These are phyloP conservation scores for Hansenula sp. DNA, from an alignment of 1,139 yeast genomes.

Conservation along the genomic window DNA sequence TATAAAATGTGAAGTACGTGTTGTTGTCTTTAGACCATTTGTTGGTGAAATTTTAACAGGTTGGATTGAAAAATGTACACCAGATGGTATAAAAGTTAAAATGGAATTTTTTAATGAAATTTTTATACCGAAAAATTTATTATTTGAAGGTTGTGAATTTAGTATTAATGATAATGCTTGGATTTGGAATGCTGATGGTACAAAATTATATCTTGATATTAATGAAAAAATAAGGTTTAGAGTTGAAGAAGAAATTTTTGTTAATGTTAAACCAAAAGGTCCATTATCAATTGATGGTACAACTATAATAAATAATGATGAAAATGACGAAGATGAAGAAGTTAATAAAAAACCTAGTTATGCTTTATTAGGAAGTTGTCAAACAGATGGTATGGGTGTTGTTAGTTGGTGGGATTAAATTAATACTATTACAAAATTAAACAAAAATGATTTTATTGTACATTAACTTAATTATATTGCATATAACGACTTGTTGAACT, in stretches of 20 bases:
- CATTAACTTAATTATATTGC: slow-evolving; percentile 71
- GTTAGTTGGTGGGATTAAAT: slow-evolving; percentile 88
- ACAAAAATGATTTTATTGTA: neutral
- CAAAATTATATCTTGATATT: slow-evolving; percentile 74
- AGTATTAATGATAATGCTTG: slow-evolving; percentile 82
- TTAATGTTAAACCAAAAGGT: slow-evolving; percentile 72
- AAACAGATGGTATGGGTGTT: slow-evolving; percentile 94
- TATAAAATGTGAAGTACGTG: slow-evolving; percentile 69
- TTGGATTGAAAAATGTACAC: slow-evolving; percentile 83
- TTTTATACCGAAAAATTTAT: slow-evolving; percentile 73
- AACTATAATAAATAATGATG: slow-evolving; percentile 17
- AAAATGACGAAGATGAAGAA: slow-evolving; percentile 39
- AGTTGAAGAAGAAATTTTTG: slow-evolving; percentile 83
- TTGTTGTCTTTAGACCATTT: slow-evolving; percentile 87
- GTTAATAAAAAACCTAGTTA: slow-evolving; percentile 54
- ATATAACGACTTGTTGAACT: slow-evolving; percentile 95
- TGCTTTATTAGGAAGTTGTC: slow-evolving; percentile 86
- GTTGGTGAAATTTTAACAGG: slow-evolving; percentile 94
- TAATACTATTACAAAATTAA: slow-evolving; percentile 2
- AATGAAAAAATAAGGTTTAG: slow-evolving; percentile 89
- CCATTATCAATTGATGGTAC: slow-evolving; percentile 29
- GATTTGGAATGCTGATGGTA: slow-evolving; percentile 81
- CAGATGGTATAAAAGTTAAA: slow-evolving; percentile 74
- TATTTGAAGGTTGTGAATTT: slow-evolving; percentile 76
- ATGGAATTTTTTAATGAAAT: slow-evolving; percentile 91